These are phyloP conservation scores for Soucietia sequanensis DNA, from an alignment of 805 yeast genomes.

Conservation along the genomic window DNA sequence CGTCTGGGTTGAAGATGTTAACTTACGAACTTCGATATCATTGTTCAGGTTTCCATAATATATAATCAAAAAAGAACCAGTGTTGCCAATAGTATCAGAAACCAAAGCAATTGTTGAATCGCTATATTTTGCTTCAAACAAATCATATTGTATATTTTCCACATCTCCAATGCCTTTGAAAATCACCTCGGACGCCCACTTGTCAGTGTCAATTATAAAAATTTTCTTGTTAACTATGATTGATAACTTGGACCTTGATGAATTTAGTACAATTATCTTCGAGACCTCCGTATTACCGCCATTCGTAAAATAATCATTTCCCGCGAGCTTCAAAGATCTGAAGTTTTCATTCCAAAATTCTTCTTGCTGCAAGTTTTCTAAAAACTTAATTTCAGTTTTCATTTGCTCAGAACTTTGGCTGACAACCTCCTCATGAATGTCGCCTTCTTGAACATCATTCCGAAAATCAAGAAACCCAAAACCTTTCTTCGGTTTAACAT, in stretches of 20 bases:
- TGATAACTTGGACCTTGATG: constrained; percentile 6
- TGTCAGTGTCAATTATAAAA: constrained; percentile 10
- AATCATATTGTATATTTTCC: background rate
- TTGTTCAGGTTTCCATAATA: background rate
- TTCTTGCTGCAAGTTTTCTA: too few species aligned
- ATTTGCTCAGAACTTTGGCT: background rate
- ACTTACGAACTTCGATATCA: background rate
- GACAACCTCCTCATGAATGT: too few species aligned
- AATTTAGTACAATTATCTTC: background rate
- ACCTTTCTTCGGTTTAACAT: constrained; percentile 22
- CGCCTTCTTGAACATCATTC: too few species aligned
- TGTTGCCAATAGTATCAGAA: constrained; percentile 23
- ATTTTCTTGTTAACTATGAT: constrained; percentile 7
- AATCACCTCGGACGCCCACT: constrained; percentile 15
- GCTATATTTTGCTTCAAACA: background rate
- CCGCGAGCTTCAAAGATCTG: background rate
- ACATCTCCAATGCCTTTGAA: background rate
- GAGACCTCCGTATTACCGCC: background rate
- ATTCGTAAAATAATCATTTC: background rate
- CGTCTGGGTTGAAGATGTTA: background rate
- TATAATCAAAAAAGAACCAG: constrained; percentile 27
- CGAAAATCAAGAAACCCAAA: constrained; percentile 27
- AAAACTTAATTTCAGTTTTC: background rate
- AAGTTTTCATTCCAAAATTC: background rate
- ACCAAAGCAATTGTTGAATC: constrained; percentile 11